Evolutionary conservation across 2,329 filamentous ascomycete species (phyloP), one percentile per base, ranked within the genome.

Genomic region (Colletotrichum zoysiae): DNA sequence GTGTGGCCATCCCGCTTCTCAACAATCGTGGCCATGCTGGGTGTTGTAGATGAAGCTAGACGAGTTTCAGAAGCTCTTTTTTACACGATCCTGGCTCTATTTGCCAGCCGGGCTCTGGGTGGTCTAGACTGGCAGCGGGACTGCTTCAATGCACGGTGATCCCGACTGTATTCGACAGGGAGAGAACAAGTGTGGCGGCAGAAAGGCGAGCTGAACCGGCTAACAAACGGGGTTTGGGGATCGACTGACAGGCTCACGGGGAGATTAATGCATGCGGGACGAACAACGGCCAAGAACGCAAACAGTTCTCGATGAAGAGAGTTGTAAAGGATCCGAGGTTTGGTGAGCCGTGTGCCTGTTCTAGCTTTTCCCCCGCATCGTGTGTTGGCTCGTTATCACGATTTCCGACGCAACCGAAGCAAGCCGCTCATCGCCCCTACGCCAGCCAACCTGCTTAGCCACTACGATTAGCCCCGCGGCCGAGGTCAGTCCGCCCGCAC

Each of bases 1-100:
- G 81, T 80, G 48, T 73, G 64, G 57, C 65, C 60, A 11, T 38
- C 63, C 14, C 67, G 67, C 26, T 65, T 70, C 61, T 74, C 73
- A 12, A 74, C 67, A 16, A 74, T 62, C 0, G 73, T 68, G 20
- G 67, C 57, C 73, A 74, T 74, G 2, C 6, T 62, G 60, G 26
- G 6, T 7, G 20, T 3, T 12, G 20, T 20, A 7, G 9, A 2
- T 9, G 23, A n/a, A 26, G 7, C 5, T 20, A 12, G 6, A 16
- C 7, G 5, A 26, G 3, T 38, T 30, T 30, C 30, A 30, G 30
- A 30, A 30, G 4, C 9, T 16, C 12, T 7, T 8, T 7, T 33
- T 5, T 40, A 57, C 7, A 40, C 20, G 7, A 9, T 18, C 7
- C n/a, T 4, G 30, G 30, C 4, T 30, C 3, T 26, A 42, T 23